Evolutionary conservation across 1,139 yeast species (phyloP).

Genomic region (Yamadazyma conglobata): DNA sequence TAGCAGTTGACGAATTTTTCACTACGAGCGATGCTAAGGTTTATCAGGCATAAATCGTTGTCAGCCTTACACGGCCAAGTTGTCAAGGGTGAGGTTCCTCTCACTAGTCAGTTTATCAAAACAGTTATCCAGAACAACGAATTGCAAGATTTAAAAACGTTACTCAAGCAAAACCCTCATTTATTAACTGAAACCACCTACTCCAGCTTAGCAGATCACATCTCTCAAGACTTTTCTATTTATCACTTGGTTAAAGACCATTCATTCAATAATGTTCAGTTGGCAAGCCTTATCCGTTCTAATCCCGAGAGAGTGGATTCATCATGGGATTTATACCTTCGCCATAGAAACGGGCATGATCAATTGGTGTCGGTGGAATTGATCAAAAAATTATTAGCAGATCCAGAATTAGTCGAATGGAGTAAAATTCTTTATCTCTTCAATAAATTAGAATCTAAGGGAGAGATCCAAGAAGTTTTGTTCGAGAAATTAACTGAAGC

Average conservation of each 20-base stretch:
- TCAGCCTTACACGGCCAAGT: constrained; percentile 8
- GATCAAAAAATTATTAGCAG: constrained; percentile 8
- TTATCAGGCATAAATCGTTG: constrained; percentile 13
- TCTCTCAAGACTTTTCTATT: constrained; percentile 28
- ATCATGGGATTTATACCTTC: constrained; percentile 31
- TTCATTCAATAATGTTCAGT: constrained; percentile 15
- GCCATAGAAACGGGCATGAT: constrained; percentile 16
- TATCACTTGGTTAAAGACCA: constrained; percentile 27
- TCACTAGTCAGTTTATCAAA: constrained; percentile 11
- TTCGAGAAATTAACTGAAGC: constrained; percentile 12
- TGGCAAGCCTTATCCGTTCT: constrained; percentile 23
- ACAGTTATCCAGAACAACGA: constrained; percentile 10
- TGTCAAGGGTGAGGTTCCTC: constrained; percentile 10
- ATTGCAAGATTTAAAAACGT: constrained; percentile 12
- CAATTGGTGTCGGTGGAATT: constrained; percentile 8
- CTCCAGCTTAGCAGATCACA: constrained; percentile 10
- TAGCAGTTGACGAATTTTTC: constrained; percentile 1
- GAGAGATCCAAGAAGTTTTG: constrained; percentile 4
- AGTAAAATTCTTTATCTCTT: constrained; percentile 11
- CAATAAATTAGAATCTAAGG: constrained; percentile 5
- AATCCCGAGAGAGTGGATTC: constrained; percentile 43
- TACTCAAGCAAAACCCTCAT: constrained; percentile 9
- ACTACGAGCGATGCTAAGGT: constrained; percentile 10
- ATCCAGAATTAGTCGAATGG: constrained; percentile 12
- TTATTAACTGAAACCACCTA: constrained; percentile 9